A percentile compares a stretch with the other conserved stretches of the same genome.
These are phyloP conservation scores for Leishmania turanica DNA, from an alignment of 208 protist genomes.

Conservation along the genomic window DNA sequence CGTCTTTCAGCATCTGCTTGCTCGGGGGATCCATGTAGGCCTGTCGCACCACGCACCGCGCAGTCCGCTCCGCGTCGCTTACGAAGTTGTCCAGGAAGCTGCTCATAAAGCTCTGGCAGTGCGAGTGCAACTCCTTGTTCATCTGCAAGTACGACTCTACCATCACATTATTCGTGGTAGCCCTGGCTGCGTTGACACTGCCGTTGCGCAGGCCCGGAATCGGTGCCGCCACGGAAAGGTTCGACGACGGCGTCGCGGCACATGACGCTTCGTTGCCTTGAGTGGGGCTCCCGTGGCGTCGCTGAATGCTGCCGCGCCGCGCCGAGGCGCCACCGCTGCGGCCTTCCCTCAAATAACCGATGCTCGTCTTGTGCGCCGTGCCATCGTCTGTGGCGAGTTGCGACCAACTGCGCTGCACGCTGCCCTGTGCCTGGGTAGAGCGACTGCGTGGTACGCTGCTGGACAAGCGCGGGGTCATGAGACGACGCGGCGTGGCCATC, in stretches of 20 bases:
- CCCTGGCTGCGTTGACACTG: constrained; percentile 11
- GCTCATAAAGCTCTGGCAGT: constrained; percentile 46
- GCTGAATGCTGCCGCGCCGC: constrained; percentile 25
- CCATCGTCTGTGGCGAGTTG: not conserved
- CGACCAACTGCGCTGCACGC: constrained; percentile 14
- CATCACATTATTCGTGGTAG: constrained; percentile 19
- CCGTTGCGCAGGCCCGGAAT: constrained; percentile 20
- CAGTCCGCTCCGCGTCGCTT: constrained; percentile 40
- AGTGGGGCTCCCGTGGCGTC: constrained; percentile 37
- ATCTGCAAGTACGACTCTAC: constrained; percentile 32
- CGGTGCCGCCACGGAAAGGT: constrained; percentile 13
- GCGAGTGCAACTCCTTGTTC: constrained; percentile 36
- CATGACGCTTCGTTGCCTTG: constrained; percentile 18
- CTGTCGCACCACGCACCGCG: constrained; percentile 40
- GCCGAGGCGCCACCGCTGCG: not conserved
- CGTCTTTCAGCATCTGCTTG: constrained; percentile 52
- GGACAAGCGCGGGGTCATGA: constrained; percentile 21
- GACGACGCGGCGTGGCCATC: constrained; percentile 32
- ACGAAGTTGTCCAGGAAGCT: constrained; percentile 54
- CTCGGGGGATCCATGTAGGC: constrained; percentile 51
- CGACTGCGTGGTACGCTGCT: constrained; percentile 36
- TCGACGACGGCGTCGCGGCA: not conserved
- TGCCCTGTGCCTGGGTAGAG: constrained; percentile 19
- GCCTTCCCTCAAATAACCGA: not conserved
- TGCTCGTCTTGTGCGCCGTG: not conserved